phyloP scores from a whole-genome alignment of 352 stramenopile genomes.

The Discostella stelligera region DNA sequence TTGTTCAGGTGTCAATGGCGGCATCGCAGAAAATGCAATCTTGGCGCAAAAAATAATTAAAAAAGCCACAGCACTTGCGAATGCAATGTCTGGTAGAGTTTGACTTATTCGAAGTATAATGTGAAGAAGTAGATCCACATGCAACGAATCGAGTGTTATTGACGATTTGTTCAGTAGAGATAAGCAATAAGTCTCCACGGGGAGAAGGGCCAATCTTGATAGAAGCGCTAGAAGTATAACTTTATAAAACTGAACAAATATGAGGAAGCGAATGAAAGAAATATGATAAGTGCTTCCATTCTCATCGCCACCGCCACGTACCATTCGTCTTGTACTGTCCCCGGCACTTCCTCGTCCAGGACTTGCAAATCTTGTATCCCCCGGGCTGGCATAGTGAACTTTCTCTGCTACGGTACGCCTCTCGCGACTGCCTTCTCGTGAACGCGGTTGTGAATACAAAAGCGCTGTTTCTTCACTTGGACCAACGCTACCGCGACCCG shows the following conservation, averaged over 20 bases:
- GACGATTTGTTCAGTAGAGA: slow-evolving; percentile 8
- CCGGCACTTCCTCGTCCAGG: slow-evolving; percentile 39
- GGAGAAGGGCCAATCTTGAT: slow-evolving; percentile 35
- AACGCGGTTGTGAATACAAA: slow-evolving; percentile 4
- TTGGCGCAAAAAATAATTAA: slow-evolving; percentile 43
- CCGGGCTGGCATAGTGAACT: slow-evolving; percentile 23
- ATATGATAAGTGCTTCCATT: not conserved
- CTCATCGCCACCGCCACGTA: slow-evolving; percentile 12
- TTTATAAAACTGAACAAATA: slow-evolving; percentile 45
- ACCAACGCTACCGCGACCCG: not conserved
- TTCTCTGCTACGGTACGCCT: slow-evolving; percentile 10
- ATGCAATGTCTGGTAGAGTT: slow-evolving; percentile 43
- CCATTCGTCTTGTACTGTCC: slow-evolving; percentile 41
- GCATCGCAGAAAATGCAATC: slow-evolving; percentile 42
- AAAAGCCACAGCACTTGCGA: slow-evolving; percentile 37
- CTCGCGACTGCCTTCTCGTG: slow-evolving; percentile 2
- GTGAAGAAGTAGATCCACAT: slow-evolving; percentile 5
- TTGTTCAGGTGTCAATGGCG: slow-evolving; percentile 21
- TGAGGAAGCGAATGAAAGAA: not conserved
- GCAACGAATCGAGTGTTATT: not conserved
- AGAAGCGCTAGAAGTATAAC: slow-evolving; percentile 41
- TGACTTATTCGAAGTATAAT: slow-evolving; percentile 42
- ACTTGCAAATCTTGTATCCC: slow-evolving; percentile 24
- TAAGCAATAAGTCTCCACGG: slow-evolving; percentile 40
- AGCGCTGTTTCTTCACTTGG: slow-evolving; percentile 24